Conservation (phyloP, 2,329 filamentous ascomycete species). For the Pestalotiopsis fici region DNA sequence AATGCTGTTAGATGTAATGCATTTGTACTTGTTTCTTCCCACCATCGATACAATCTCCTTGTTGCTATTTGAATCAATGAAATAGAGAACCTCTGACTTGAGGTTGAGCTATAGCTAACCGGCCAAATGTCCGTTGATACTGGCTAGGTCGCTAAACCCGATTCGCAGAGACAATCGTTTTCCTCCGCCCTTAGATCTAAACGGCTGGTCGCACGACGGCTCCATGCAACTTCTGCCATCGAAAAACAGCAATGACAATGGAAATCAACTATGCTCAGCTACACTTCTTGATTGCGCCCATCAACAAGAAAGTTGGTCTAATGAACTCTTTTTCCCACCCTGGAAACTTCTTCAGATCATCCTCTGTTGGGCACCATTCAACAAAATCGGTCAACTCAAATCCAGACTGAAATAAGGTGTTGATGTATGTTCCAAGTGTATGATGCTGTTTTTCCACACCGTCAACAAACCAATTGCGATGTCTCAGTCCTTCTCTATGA, state of each 20-base stretch:
- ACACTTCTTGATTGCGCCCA: slow-evolving; percentile 16
- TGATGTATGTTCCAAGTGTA: slow-evolving; percentile 41
- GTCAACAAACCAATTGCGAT: slow-evolving; percentile 41
- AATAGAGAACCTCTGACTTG: neutral
- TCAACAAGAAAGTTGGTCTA: slow-evolving; percentile 23
- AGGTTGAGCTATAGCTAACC: neutral
- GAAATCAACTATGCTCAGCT: neutral
- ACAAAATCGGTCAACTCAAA: slow-evolving; percentile 39
- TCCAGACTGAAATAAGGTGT: slow-evolving; percentile 33
- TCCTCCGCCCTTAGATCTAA: no score
- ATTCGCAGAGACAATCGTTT: neutral
- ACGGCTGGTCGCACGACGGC: no score
- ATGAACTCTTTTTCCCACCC: slow-evolving; percentile 16
- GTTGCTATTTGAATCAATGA: neutral
- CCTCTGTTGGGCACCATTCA: slow-evolving; percentile 33
- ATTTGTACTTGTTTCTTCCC: neutral
- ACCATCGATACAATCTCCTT: neutral
- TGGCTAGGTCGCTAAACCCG: neutral
- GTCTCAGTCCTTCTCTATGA: slow-evolving; percentile 39
- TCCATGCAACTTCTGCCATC: neutral
- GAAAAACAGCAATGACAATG: neutral
- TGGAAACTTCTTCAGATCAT: slow-evolving; percentile 16
- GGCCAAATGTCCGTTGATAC: neutral
- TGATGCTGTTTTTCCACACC: slow-evolving; percentile 48
- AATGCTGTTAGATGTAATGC: neutral